Percentiles rank a stretch among this genome's conserved stretches.
Conservation (phyloP, 2,329 filamentous ascomycete genomes). For the Fusarium neocosmosporiellum region DNA sequence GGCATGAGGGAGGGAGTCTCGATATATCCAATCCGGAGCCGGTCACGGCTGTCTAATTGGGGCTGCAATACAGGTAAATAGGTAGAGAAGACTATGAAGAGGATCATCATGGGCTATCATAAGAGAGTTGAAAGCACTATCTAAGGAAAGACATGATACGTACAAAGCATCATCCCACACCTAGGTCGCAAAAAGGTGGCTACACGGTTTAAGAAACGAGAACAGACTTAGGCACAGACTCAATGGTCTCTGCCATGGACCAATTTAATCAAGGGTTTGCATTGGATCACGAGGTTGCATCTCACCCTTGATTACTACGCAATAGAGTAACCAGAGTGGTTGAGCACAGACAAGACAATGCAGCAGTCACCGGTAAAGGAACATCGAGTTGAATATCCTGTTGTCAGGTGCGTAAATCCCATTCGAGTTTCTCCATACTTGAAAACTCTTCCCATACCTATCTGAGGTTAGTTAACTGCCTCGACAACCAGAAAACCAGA, state of each 20-base stretch:
- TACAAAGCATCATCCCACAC: neutral
- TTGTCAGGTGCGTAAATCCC: constrained; percentile 15
- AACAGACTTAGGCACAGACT: neutral
- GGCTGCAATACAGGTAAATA: neutral
- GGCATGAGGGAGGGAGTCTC: neutral
- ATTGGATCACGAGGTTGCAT: neutral
- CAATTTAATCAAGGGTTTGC: neutral
- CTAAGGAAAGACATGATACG: accelerated
- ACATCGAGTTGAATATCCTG: constrained; percentile 9
- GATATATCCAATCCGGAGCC: neutral
- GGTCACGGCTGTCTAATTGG: neutral
- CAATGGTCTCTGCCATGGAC: neutral
- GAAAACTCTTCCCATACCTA: constrained; percentile 17
- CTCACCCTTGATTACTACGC: neutral
- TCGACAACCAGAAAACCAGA: constrained; percentile 16
- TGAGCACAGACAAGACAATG: neutral
- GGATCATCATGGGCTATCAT: neutral
- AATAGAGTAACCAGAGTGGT: neutral
- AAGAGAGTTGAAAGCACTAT: neutral
- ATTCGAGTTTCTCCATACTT: constrained; percentile 22
- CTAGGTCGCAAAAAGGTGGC: neutral
- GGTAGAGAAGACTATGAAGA: neutral
- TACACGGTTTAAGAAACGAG: neutral
- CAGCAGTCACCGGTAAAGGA: neutral
- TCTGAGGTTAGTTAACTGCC: constrained; percentile 10